These are phyloP conservation scores for Pneumocystis carinii DNA, from an alignment of 1,139 yeast species.

Conservation along the genomic window DNA sequence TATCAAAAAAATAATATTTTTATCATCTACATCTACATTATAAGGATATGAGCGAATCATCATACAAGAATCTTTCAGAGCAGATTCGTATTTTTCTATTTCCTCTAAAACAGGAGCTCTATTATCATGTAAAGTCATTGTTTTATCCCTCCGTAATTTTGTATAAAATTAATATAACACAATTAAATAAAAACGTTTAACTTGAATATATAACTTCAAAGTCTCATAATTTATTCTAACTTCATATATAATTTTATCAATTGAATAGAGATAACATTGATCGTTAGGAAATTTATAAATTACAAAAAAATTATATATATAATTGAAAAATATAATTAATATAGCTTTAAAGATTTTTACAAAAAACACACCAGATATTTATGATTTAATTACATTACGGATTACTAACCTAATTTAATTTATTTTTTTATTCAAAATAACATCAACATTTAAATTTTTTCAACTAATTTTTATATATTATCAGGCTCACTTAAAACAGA, in stretches of 20 bases:
- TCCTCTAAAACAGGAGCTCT: not conserved
- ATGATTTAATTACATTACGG: too few species aligned
- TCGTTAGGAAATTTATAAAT: too few species aligned
- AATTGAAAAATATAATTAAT: too few species aligned
- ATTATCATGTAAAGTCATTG: not conserved
- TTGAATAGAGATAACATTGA: too few species aligned
- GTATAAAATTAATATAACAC: not conserved
- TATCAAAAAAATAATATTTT: not conserved
- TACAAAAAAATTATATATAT: too few species aligned
- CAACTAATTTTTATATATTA: not conserved
- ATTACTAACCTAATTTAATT: not conserved
- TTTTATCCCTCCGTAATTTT: not conserved
- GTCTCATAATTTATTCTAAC: not conserved
- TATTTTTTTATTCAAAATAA: too few species aligned
- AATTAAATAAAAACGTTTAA: not conserved
- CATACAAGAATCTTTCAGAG: not conserved
- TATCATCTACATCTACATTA: not conserved
- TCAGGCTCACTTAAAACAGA: slow-evolving; percentile 26
- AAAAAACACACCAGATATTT: too few species aligned
- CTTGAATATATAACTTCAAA: not conserved
- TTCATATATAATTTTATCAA: not conserved
- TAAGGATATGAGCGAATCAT: not conserved
- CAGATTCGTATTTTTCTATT: not conserved
- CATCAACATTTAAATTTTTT: not conserved
- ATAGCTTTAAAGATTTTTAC: too few species aligned